Evolutionary conservation across 108 stramenopile species (phyloP).

Genomic region (Chaetoceros muelleri): DNA sequence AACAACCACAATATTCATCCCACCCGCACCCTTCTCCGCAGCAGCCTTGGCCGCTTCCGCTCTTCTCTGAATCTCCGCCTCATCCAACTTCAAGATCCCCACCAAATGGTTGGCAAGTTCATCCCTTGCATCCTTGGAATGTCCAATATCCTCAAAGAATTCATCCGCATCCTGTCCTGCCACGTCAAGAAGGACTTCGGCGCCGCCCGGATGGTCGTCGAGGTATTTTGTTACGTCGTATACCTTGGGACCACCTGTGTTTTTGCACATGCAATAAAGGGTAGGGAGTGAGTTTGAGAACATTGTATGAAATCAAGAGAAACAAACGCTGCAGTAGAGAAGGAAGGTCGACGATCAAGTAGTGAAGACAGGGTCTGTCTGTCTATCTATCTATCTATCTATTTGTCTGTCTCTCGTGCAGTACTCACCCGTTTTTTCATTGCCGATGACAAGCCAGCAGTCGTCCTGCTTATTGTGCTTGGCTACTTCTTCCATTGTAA

Average conservation of each 20-base stretch:
- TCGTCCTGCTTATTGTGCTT: slow-evolving; percentile 83
- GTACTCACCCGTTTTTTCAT: slow-evolving; percentile 74
- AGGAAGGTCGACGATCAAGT: not conserved
- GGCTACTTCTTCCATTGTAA: slow-evolving; percentile 78
- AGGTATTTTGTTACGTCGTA: slow-evolving; percentile 96
- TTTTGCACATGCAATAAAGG: not conserved
- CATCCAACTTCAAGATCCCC: slow-evolving; percentile 63
- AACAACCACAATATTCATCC: slow-evolving; percentile 11
- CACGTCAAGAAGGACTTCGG: slow-evolving; percentile 89
- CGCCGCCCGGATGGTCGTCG: slow-evolving; percentile 95
- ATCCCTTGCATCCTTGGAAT: slow-evolving; percentile 85
- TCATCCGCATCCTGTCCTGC: slow-evolving; percentile 89
- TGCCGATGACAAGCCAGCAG: slow-evolving; percentile 95
- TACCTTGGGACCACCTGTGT: slow-evolving; percentile 87
- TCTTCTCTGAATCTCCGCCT: slow-evolving; percentile 48
- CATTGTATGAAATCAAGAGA: not conserved
- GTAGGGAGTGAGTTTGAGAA: slow-evolving; percentile 1
- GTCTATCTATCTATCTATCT: no score
- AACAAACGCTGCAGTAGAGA: not conserved
- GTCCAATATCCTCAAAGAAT: slow-evolving; percentile 98
- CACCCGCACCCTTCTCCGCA: slow-evolving; percentile 4
- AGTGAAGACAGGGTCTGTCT: not conserved
- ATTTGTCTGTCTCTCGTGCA: not conserved
- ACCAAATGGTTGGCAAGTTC: slow-evolving; percentile 75
- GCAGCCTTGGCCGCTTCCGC: slow-evolving; percentile 38